Percentiles rank a stretch among this genome's conserved stretches.
phyloP scores from a whole-genome alignment of 2,329 filamentous ascomycete genomes.

The Acephala macrosclerotiorum region DNA sequence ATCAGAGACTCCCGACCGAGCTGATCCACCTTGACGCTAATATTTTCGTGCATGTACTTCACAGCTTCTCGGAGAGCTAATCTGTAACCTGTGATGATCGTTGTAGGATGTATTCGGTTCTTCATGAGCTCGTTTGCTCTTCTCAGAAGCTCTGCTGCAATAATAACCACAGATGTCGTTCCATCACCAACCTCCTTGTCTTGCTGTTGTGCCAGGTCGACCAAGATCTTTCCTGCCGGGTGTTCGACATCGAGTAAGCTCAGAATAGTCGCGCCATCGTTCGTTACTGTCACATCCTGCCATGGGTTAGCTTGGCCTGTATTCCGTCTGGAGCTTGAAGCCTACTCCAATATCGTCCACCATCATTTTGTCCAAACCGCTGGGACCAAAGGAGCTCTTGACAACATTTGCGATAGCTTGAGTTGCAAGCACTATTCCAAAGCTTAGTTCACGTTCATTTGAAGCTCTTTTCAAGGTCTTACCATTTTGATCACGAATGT shows the following conservation, averaged over 20 bases:
- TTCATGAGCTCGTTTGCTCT: conserved; percentile 98
- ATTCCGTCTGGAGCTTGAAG: conserved; percentile 23
- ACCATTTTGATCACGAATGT: conserved; percentile 98
- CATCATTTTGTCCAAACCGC: conserved; percentile 99
- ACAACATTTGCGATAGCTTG: conserved; percentile 98
- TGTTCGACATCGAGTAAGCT: conserved; percentile 96
- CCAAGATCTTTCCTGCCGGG: conserved; percentile 96
- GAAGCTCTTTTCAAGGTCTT: conserved; percentile 34
- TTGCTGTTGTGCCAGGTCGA: conserved; percentile 97
- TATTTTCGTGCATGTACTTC: conserved; percentile 98
- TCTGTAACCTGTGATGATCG: conserved; percentile 98
- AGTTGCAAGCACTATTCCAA: conserved; percentile 79
- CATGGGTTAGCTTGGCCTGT: conserved; percentile 32
- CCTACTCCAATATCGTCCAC: conserved; percentile 97
- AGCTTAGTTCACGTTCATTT: conserved; percentile 27
- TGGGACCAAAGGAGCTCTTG: conserved; percentile 97
- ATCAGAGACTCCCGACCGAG: conserved; percentile 89
- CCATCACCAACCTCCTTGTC: conserved; percentile 99
- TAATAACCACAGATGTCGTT: conserved; percentile 96
- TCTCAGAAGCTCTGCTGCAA: conserved; percentile 92
- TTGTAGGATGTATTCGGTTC: conserved; percentile 99
- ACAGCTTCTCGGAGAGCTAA: conserved; percentile 94
- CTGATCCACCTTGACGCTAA: conserved; percentile 93
- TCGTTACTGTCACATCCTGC: conserved; percentile 96
- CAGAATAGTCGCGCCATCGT: conserved; percentile 97